Evolutionary conservation across 2,329 filamentous ascomycete genomes (phyloP).

Genomic region (Alternaria consortialis): DNA sequence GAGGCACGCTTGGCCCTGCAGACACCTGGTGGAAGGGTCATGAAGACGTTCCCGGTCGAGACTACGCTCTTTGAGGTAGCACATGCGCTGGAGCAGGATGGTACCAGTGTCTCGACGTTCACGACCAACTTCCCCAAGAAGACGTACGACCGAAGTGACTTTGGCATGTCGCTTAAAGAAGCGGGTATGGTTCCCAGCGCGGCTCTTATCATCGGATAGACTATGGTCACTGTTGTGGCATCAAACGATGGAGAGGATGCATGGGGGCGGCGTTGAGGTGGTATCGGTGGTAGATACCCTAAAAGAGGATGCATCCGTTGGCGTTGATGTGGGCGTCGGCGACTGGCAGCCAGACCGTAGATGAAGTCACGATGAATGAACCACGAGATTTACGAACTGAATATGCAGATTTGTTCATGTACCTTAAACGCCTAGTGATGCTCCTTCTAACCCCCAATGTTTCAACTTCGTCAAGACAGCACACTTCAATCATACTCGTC

Average conservation of each 20-base stretch:
- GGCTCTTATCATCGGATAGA: conserved; percentile 74
- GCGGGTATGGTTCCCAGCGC: conserved; percentile 89
- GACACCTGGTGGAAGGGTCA: conserved; percentile 76
- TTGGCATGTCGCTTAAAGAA: conserved; percentile 91
- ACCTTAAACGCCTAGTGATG: background rate
- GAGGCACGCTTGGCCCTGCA: conserved; percentile 86
- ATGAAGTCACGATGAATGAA: background rate
- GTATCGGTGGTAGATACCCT: conserved; percentile 4
- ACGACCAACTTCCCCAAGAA: conserved; percentile 88
- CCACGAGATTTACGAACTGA: background rate
- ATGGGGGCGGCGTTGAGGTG: conserved; percentile 9
- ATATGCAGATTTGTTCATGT: background rate
- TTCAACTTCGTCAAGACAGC: background rate
- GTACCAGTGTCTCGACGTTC: conserved; percentile 76
- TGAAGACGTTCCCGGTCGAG: conserved; percentile 87
- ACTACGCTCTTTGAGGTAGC: conserved; percentile 94
- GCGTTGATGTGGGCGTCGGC: background rate
- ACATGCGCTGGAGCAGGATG: conserved; percentile 76
- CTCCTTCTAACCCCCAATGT: background rate
- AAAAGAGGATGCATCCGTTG: background rate
- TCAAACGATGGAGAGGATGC: background rate
- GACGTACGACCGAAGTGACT: conserved; percentile 74
- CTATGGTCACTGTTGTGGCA: background rate
- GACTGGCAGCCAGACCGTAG: background rate
- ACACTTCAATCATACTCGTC: conserved; percentile 47